These are phyloP conservation scores for Henningerozyma blattae DNA, from an alignment of 805 yeast species.

Conservation along the genomic window DNA sequence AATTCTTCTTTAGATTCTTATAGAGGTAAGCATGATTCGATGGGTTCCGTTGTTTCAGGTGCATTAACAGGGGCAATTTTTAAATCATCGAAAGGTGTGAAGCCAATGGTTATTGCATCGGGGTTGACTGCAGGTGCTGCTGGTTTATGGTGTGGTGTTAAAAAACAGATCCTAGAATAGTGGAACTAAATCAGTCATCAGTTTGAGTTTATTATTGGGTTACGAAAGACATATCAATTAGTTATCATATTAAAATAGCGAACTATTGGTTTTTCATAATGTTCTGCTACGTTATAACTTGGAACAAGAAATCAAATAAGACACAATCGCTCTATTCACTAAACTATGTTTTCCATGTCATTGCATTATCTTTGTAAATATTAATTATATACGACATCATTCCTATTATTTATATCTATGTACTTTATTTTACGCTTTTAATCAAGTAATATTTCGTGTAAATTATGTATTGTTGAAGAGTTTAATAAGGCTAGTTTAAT, in stretches of 20 bases:
- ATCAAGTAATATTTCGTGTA: too few relatives aligned
- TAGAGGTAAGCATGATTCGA: constrained; percentile 83
- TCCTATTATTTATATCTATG: too few relatives aligned
- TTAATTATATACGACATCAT: too few relatives aligned
- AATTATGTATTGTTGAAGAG: too few relatives aligned
- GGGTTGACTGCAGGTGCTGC: constrained; percentile 83
- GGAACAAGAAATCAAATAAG: background rate
- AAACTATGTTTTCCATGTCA: background rate
- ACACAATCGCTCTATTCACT: background rate
- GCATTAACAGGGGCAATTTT: constrained; percentile 86
- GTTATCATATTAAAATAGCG: background rate
- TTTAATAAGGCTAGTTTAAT: too few relatives aligned
- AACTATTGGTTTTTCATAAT: too few relatives aligned
- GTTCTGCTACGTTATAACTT: constrained; percentile 2
- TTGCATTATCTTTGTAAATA: too few relatives aligned
- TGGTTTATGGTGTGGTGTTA: constrained; percentile 83
- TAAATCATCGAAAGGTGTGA: constrained; percentile 72
- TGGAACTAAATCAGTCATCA: too few relatives aligned
- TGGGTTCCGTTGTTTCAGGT: constrained; percentile 79
- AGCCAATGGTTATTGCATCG: constrained; percentile 80
- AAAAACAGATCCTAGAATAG: constrained; percentile 25
- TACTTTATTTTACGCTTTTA: too few relatives aligned
- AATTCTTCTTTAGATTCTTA: constrained; percentile 67
- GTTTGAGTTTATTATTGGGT: background rate
- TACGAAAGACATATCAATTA: background rate